Evolutionary conservation across 306 rosid species (phyloP).

Genomic region (Fagus crenata): DNA sequence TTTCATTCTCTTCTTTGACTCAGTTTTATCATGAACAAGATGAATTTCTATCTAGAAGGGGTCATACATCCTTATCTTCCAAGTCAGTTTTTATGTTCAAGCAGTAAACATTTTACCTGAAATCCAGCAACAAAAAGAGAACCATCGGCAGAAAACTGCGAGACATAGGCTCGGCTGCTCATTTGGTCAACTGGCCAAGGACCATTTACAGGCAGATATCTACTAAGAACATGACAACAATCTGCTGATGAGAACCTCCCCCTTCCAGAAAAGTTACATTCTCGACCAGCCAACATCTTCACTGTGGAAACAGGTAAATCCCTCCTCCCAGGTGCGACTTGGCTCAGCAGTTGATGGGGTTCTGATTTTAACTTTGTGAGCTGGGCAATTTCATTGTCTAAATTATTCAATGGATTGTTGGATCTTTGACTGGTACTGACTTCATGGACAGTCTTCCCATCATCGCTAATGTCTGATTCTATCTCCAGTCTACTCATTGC

Average conservation of each 20-base stretch:
- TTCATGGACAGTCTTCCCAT: constrained; percentile 34
- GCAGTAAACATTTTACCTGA: constrained; percentile 56
- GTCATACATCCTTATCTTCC: background rate
- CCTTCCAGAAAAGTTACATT: constrained; percentile 71
- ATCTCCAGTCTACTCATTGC: constrained; percentile 73
- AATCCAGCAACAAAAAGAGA: constrained; percentile 84
- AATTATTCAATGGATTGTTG: constrained; percentile 29
- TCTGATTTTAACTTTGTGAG: constrained; percentile 67
- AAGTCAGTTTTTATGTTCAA: constrained; percentile 6
- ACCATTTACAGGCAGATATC: constrained; percentile 90
- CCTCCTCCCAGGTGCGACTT: constrained; percentile 51
- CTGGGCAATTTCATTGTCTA: constrained; percentile 80
- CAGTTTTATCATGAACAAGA: background rate
- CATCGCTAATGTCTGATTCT: constrained; percentile 51
- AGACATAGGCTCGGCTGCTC: constrained; percentile 78
- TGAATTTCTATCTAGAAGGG: background rate
- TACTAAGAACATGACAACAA: constrained; percentile 80
- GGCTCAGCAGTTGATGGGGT: constrained; percentile 56
- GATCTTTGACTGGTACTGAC: constrained; percentile 39
- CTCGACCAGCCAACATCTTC: constrained; percentile 92
- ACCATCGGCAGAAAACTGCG: constrained; percentile 93
- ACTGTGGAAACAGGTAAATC: constrained; percentile 69
- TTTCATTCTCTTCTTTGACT: background rate
- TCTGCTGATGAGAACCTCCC: constrained; percentile 92
- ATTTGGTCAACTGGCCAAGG: constrained; percentile 75